Evolutionary conservation across 345 rosid genomes (phyloP).

Genomic region (Turritis glabra): DNA sequence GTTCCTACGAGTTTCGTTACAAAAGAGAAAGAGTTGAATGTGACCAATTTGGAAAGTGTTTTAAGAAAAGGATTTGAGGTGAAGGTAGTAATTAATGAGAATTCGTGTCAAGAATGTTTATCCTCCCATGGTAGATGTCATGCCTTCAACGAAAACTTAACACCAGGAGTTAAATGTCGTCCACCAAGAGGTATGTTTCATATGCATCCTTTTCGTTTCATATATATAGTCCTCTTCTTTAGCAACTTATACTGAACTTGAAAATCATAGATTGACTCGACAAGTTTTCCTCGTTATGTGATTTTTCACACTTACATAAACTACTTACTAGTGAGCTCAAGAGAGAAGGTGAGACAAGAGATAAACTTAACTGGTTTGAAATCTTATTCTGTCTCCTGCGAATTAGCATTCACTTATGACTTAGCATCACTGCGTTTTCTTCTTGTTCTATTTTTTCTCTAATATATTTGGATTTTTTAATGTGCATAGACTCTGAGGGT

Average conservation of each 20-base stretch:
- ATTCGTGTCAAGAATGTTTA: slow-evolving; percentile 19
- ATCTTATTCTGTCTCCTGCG: no score
- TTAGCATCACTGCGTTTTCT: neutral
- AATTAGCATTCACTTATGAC: no score
- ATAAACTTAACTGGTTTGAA: neutral
- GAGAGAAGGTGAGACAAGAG: no score
- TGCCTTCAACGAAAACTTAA: neutral
- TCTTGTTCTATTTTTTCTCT: neutral
- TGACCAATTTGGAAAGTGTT: neutral
- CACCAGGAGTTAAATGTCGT: neutral
- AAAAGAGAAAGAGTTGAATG: neutral
- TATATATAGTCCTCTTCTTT: neutral
- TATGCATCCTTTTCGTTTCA: neutral
- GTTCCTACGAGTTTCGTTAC: neutral
- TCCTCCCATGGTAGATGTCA: slow-evolving; percentile 10
- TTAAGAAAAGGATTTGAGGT: slow-evolving; percentile 39
- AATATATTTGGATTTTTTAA: neutral
- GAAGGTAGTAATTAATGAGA: slow-evolving; percentile 10
- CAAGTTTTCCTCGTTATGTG: no score
- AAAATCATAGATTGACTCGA: no score
- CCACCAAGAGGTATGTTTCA: slow-evolving; percentile 21
- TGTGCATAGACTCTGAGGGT: neutral
- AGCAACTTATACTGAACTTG: neutral
- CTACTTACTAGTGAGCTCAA: no score
- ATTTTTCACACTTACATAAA: no score